Evolutionary conservation across 768 basidiomycete species (phyloP).

Genomic region (Hygrocybe coccinea): DNA sequence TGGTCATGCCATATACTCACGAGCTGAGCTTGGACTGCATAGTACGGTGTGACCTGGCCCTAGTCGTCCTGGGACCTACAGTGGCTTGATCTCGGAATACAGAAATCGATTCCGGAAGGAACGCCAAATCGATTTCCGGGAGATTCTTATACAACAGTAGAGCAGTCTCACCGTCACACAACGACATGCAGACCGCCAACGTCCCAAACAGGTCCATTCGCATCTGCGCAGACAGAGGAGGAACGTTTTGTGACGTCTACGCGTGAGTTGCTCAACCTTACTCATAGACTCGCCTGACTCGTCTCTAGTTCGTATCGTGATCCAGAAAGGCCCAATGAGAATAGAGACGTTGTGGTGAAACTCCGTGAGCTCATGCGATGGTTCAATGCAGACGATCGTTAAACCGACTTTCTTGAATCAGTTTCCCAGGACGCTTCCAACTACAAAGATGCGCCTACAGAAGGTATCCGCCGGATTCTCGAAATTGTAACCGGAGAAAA

Average conservation of each 20-base stretch:
- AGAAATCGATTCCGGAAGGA: too few species aligned
- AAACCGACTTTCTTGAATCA: conserved; percentile 23
- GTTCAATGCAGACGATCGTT: conserved; percentile 3
- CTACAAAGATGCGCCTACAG: conserved; percentile 90
- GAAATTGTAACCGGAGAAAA: conserved; percentile 67
- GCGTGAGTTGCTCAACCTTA: conserved; percentile 44
- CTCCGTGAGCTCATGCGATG: conserved; percentile 50
- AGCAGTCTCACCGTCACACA: too few species aligned
- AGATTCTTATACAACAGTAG: too few species aligned
- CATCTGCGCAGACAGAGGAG: conserved; percentile 85
- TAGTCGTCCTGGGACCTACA: too few species aligned
- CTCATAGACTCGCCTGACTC: not conserved
- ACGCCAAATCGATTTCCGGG: too few species aligned
- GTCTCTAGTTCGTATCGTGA: conserved; percentile 65
- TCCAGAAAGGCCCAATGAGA: conserved; percentile 51
- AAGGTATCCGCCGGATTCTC: conserved; percentile 83
- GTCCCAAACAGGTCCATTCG: conserved; percentile 73
- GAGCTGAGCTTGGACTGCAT: too few species aligned
- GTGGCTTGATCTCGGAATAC: too few species aligned
- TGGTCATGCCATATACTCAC: too few species aligned
- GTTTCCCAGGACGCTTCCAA: conserved; percentile 87
- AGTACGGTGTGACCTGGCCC: too few species aligned
- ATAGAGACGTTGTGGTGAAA: conserved; percentile 86
- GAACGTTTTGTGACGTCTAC: conserved; percentile 89
- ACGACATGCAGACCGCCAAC: not conserved